Conservation (phyloP, 768 basidiomycete genomes). For the Lactifluus pinguis region DNA sequence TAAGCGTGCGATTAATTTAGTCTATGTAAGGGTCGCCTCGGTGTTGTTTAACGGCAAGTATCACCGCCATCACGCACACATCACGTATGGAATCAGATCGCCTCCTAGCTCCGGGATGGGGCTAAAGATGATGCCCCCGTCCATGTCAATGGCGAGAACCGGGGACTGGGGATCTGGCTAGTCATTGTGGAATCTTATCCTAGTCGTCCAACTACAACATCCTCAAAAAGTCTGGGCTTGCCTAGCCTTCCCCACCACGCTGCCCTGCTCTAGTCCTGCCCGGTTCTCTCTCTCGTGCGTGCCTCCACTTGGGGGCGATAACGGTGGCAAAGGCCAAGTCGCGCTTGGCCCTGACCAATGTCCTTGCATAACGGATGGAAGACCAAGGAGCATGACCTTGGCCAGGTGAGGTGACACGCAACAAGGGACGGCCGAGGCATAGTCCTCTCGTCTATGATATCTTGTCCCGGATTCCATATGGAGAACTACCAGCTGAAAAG, state of each 20-base stretch:
- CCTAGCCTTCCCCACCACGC: background rate
- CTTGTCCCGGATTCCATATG: slow-evolving; percentile 7
- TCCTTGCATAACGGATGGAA: slow-evolving; percentile 1
- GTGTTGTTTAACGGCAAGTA: background rate
- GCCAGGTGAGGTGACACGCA: background rate
- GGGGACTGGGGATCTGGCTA: background rate
- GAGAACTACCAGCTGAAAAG: background rate
- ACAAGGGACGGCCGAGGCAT: background rate
- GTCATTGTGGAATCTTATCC: background rate
- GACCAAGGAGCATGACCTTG: background rate
- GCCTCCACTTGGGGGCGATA: background rate
- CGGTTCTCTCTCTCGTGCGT: background rate
- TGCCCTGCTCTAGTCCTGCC: background rate
- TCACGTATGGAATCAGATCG: background rate
- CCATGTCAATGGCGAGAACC: background rate
- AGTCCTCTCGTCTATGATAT: background rate
- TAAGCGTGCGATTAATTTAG: background rate
- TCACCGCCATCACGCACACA: too few species aligned
- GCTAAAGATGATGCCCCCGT: background rate
- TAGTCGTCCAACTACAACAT: background rate
- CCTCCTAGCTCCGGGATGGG: background rate
- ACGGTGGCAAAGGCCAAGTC: background rate
- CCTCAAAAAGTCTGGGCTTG: background rate
- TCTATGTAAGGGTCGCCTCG: background rate
- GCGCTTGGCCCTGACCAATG: background rate